Base-by-base conservation (phyloP, 495 filamentous ascomycete genomes). In the Xylaria longipes region DNA sequence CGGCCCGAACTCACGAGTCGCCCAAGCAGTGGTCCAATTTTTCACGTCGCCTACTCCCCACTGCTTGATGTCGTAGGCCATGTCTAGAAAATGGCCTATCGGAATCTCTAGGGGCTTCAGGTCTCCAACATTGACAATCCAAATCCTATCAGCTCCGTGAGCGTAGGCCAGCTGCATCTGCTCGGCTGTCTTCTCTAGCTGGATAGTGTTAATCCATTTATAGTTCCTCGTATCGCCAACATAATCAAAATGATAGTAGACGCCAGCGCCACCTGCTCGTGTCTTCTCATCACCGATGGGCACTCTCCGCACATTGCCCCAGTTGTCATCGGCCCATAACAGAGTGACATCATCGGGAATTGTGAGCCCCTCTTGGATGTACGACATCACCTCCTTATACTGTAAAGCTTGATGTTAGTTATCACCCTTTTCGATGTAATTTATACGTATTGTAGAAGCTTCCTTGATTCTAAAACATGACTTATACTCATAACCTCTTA, bases 201-300 rank as follows among this genome's bases (percentile, higher is more conserved):
- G 87, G 71, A 91, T 87, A 0, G 89, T 91, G 77, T 91, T 92
- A 73, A 92, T 90, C 90, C 90, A 92, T 77, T 91, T 92, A 79
- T 90, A 91, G 77, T 89, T 81, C 37, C 89, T 83, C 37, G 88
- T 84, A 66, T 87, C 88, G 20, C 90, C 90, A 35, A 91, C 90
- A 73, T 90, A 94, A 75, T 94, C 91, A 70, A 92, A 89, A 76
- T 93, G 91, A 73, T 93, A 94, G 76, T 93, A 93, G 12, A 93
- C 87, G n/a, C 92, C 91, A 25, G 91, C 90, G 14, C 91, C 90
- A 31, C 89, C 91, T 14, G 81, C 69, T 52, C 91, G 82, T n/a
- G 76, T 73, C 0, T 84, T 89, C 80, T 94, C 91, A 72, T 89
- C 85, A 0, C 72, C 82, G 31, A 90, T 75, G 8, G 92, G 92